Evolutionary conservation across 2,329 filamentous ascomycete species (phyloP), one percentile per base, ranked within the genome.

Genomic region (Onygenales sp.): DNA sequence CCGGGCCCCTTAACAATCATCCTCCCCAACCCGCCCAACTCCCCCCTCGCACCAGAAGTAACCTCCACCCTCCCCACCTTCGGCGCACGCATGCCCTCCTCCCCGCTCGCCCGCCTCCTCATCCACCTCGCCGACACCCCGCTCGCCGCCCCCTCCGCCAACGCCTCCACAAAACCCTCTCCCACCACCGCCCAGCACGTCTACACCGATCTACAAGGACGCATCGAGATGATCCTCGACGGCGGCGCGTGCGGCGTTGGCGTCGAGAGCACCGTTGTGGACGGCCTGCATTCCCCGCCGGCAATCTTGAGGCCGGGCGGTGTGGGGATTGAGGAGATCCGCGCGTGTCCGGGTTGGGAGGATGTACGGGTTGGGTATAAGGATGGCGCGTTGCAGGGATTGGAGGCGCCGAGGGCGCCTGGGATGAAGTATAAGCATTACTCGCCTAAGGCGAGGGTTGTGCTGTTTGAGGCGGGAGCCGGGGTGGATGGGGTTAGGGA

Each of bases 361-460:
- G 73, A 80, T 41, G 87, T 89, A 1, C 76, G 79, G 57, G 82
- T 86, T 55, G 92, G 81, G 9, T 97, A 96, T 69, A 83, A 85
- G 64, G 89, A 95, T 63, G 78, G 79, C 54, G 82, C 82, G 13
- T 82, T 89, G 62, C 77, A 81, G 17, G 85, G 81, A 5, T 81
- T 80, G 50, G 74, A 69, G 50, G 78, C 79, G 8, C 93, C 93
- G 0, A 79, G 89, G 54, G 93, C 93, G 0, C 93, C 93, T 0
- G 93, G 93, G 1, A 98, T 98, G 93, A 98, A 98, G 72, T 98
- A 98, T 68, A 89, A 93, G 66, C 93, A 98, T 68, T 98, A 98
- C 65, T 95, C 91, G 43, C 93, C 93, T 1, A 88, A 85, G 68
- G 94, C 93, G 1, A 83, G 79, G 45, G 91, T 98, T 2, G 75